Conservation (phyloP, 306 rosid genomes). For the Pterocarpus santalinus region DNA sequence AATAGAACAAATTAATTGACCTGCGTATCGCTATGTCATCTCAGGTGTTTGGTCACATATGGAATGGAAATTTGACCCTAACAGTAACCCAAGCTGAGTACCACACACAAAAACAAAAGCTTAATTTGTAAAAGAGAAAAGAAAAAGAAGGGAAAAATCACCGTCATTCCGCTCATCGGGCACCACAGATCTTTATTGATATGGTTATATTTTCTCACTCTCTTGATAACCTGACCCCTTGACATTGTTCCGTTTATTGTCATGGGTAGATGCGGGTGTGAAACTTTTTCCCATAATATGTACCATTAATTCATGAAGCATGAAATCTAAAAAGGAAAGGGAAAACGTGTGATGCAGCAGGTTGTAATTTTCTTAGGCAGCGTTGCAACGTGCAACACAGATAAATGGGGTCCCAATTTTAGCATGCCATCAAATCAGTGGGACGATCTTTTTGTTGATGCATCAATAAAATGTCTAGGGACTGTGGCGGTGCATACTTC, state of each 20-base stretch:
- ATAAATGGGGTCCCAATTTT: constrained; percentile 34
- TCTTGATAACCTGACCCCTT: constrained; percentile 21
- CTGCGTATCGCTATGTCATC: not conserved
- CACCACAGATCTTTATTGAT: not conserved
- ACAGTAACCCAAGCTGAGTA: not conserved
- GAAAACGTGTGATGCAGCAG: constrained; percentile 39
- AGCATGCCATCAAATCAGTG: constrained; percentile 33
- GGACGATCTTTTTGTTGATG: not conserved
- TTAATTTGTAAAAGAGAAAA: not conserved
- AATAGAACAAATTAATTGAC: too few species aligned
- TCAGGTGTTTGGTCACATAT: constrained; percentile 18
- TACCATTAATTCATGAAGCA: constrained; percentile 29
- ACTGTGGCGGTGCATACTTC: constrained; percentile 5
- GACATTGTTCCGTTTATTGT: constrained; percentile 12
- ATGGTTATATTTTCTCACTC: not conserved
- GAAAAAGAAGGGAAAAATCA: not conserved
- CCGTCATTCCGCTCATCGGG: not conserved
- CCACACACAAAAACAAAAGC: not conserved
- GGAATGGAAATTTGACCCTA: constrained; percentile 9
- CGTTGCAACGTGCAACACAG: constrained; percentile 1
- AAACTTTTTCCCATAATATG: constrained; percentile 5
- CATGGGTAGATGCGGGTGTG: not conserved
- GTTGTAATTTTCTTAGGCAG: constrained; percentile 35
- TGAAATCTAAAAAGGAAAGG: constrained; percentile 43
- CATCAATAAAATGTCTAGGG: too few species aligned